Evolutionary conservation across 495 filamentous ascomycete genomes (phyloP), one percentile per base, ranked within the genome.

Genomic region (Filosporella fistucella): DNA sequence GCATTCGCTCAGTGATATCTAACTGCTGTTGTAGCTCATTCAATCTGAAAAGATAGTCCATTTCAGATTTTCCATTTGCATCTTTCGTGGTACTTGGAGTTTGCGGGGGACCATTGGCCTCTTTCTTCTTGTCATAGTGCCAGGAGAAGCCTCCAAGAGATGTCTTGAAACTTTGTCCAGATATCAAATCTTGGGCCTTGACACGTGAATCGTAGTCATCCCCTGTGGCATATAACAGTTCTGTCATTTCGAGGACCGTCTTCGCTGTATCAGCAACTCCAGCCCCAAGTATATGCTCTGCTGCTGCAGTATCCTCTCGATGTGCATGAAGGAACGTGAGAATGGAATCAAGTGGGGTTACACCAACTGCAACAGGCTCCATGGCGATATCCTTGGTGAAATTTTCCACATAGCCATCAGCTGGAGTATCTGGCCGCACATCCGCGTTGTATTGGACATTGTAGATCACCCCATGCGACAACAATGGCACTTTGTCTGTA

Each of bases 401-500:
- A 26, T 51, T 48, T 8, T 20, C 18, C 0, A 23, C 37, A 10
- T 54, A 8, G 26, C 70, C 60, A 7, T 70, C 70, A 1, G 65
- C 64, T 0, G 63, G 42, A 0, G 24, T 61, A 8, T 33, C 22
- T 4, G 70, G 68, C 16, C 47, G 50, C 0, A 50, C 23, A 2
- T 47, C 43, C 4, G 29, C 12, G 33, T 70, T 42, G 64, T 65
- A 79, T 5, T 41, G 22, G 2, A 76, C 74, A 12, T 60, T 51
- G 57, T 77, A 75, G 56, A 73, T 66, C 16, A 67, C 65, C 0
- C 68, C 75, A 39, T 77, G 75, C 47, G 63, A 70, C 22, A 71
- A 34, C 0, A 55, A 7, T 3, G 28, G 30, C 2, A 26, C 36
- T n/a, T 35, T 33, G 16, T 6, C 36, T 16, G 21, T 25, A 9